These are phyloP conservation scores for Hypsizygus ulmarius DNA, from an alignment of 1,284 basidiomycete genomes.

Conservation along the genomic window DNA sequence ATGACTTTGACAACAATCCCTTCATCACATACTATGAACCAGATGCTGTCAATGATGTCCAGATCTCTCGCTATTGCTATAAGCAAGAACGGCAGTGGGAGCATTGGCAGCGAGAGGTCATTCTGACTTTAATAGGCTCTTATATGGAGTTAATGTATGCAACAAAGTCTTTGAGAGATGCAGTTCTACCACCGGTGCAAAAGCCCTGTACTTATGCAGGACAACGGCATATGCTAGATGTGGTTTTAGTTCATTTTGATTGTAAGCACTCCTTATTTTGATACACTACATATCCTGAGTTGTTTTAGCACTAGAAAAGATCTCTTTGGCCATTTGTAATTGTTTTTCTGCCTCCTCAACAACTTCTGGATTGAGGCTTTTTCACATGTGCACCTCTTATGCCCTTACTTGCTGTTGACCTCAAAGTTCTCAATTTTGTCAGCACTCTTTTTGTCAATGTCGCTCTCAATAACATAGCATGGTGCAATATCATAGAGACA, in stretches of 20 bases:
- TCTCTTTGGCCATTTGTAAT: background rate
- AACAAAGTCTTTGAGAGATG: background rate
- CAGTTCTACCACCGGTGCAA: background rate
- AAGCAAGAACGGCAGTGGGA: constrained; percentile 1
- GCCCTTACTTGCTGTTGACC: constrained; percentile 3
- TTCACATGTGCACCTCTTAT: constrained; percentile 5
- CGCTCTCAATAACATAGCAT: constrained; percentile 2
- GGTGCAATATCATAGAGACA: constrained; percentile 3
- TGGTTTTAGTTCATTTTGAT: background rate
- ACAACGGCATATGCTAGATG: background rate
- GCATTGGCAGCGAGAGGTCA: background rate
- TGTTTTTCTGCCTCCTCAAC: constrained; percentile 1
- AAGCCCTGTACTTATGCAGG: background rate
- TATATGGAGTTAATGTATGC: background rate
- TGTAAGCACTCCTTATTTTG: background rate
- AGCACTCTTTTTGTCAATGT: constrained; percentile 1
- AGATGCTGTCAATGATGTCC: too few relatives aligned
- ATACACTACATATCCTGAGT: background rate
- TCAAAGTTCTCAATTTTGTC: constrained; percentile 10
- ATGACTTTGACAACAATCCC: too few relatives aligned
- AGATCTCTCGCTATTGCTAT: background rate
- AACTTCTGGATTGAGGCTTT: constrained; percentile 1
- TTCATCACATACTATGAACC: too few relatives aligned
- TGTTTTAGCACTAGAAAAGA: background rate
- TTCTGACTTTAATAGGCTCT: background rate